Percentiles rank a stretch among this genome's conserved stretches.
These are phyloP conservation scores for Pythium brachiatum DNA, from an alignment of 352 stramenopile genomes.

Conservation along the genomic window DNA sequence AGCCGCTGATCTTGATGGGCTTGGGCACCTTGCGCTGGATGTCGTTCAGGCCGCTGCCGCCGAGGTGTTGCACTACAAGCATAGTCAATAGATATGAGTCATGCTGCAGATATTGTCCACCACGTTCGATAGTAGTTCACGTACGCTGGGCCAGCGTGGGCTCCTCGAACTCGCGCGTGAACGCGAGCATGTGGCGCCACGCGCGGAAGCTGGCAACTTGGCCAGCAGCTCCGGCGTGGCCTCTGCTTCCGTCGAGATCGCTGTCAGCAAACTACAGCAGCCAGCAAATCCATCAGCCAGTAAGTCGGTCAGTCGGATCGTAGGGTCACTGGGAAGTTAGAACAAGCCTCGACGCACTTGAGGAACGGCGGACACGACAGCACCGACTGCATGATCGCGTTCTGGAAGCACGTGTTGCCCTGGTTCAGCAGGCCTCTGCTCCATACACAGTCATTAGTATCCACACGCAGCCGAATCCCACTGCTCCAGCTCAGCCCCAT, in stretches of 20 bases:
- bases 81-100: neutral
- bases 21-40: constrained; percentile 54
- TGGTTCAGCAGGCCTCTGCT: constrained; percentile 76
- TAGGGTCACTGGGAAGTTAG: too few species aligned
- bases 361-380: constrained; percentile 74
- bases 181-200: constrained; percentile 78
- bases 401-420: constrained; percentile 88
- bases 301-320: too few species aligned
- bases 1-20: constrained; percentile 76
- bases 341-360: constrained; percentile 54
- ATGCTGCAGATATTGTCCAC: neutral
- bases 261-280: constrained; percentile 47
- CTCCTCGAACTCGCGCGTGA: constrained; percentile 82
- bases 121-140: constrained; percentile 9
- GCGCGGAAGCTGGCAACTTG: constrained; percentile 53
- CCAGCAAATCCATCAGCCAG: too few species aligned
- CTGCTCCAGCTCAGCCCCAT: neutral
- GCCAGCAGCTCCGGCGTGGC: constrained; percentile 45
- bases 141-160: constrained; percentile 62
- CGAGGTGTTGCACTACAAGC: constrained; percentile 20
- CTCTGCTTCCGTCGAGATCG: constrained; percentile 52
- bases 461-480: neutral
- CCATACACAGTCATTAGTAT: neutral
- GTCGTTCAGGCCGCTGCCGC: constrained; percentile 25
- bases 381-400: constrained; percentile 84